Conservation (phyloP, 2,329 filamentous ascomycete species). For the Chaetomium sp. region DNA sequence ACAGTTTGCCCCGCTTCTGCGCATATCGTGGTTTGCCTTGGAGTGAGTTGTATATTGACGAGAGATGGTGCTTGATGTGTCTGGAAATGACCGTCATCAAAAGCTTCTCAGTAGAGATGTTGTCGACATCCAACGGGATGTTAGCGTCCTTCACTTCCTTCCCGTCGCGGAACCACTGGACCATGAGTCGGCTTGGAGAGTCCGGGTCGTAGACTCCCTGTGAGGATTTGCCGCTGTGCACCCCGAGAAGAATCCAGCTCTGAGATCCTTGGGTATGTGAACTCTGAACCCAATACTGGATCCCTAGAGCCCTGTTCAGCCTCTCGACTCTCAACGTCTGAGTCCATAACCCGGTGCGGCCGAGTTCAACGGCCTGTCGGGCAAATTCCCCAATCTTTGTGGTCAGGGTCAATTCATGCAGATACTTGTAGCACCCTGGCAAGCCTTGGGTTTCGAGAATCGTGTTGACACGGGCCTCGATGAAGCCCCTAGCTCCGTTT, state of each 20-base stretch:
- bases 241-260: slow-evolving; percentile 88
- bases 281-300: slow-evolving; percentile 85
- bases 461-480: slow-evolving; percentile 74
- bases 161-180: slow-evolving; percentile 84
- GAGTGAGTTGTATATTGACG: slow-evolving; percentile 65
- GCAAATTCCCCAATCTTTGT: slow-evolving; percentile 85
- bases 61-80: slow-evolving; percentile 73
- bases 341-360: slow-evolving; percentile 70
- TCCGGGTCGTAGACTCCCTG: slow-evolving; percentile 45
- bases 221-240: slow-evolving; percentile 62
- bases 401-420: slow-evolving; percentile 86
- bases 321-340: slow-evolving; percentile 76
- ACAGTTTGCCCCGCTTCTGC: slow-evolving; percentile 59
- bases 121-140: slow-evolving; percentile 66
- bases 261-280: slow-evolving; percentile 56
- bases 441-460: slow-evolving; percentile 71
- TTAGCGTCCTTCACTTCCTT: slow-evolving; percentile 70
- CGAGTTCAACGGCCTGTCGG: slow-evolving; percentile 73
- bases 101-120: slow-evolving; percentile 73
- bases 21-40: slow-evolving; percentile 62
- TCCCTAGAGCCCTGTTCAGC: slow-evolving; percentile 76
- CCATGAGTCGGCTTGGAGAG: slow-evolving; percentile 56
- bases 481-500: slow-evolving; percentile 61
- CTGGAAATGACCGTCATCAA: slow-evolving; percentile 73
- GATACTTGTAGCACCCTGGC: slow-evolving; percentile 76